Conservation (phyloP, 768 basidiomycete genomes). For the Agaricus subrufescens region DNA sequence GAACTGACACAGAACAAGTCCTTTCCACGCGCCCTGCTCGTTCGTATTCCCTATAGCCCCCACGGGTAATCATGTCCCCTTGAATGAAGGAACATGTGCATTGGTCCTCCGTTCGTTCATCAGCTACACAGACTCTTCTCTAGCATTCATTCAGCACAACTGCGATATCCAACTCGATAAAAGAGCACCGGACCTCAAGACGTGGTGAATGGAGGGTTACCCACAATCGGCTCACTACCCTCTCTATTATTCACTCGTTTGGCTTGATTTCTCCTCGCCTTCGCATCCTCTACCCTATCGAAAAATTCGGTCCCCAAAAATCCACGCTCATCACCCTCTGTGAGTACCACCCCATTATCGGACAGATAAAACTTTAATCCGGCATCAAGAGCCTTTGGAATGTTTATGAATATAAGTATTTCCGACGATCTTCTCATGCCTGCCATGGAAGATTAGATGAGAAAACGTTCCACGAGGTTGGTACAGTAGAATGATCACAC, state of each 20-base stretch:
- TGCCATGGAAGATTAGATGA: conserved; percentile 21
- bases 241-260: conserved; percentile 30
- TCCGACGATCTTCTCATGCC: conserved; percentile 80
- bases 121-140: too few relatives aligned
- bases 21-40: too few relatives aligned
- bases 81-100: too few relatives aligned
- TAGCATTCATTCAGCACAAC: too few relatives aligned
- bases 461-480: not conserved
- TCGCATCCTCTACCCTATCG: conserved; percentile 55
- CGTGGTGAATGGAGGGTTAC: not conserved
- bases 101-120: too few relatives aligned
- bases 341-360: conserved; percentile 69
- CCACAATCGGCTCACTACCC: conserved; percentile 12
- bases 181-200: too few relatives aligned
- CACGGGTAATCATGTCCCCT: too few relatives aligned
- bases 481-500: conserved; percentile 32
- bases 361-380: conserved; percentile 78
- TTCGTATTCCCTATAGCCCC: too few relatives aligned
- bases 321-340: conserved; percentile 67
- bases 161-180: too few relatives aligned
- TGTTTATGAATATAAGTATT: conserved; percentile 78
- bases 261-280: conserved; percentile 16
- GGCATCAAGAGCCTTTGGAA: conserved; percentile 61
- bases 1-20: too few relatives aligned
- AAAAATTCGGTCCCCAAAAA: conserved; percentile 64